phyloP scores from a whole-genome alignment of 805 yeast genomes.

The Candida chilensis region DNA sequence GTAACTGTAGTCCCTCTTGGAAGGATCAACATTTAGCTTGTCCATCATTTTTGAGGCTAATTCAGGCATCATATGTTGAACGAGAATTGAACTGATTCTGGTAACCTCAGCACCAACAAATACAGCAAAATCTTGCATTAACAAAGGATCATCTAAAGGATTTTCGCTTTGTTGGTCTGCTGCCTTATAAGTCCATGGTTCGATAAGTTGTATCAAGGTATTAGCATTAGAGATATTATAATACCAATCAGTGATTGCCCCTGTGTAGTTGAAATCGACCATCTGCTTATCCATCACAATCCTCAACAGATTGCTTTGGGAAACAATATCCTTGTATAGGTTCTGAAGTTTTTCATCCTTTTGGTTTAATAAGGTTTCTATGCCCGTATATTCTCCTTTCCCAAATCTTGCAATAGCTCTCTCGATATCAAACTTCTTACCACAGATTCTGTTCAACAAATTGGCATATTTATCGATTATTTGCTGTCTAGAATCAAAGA shows the following conservation, averaged over 20 bases:
- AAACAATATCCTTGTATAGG: constrained; percentile 13
- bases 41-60: constrained; percentile 50
- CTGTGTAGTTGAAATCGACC: constrained; percentile 38
- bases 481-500: constrained; percentile 46
- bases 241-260: constrained; percentile 55
- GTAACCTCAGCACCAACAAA: constrained; percentile 62
- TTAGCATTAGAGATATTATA: constrained; percentile 50
- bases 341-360: constrained; percentile 3
- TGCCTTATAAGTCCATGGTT: constrained; percentile 63
- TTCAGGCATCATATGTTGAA: constrained; percentile 68
- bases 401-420: constrained; percentile 25
- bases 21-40: constrained; percentile 43
- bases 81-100: constrained; percentile 56
- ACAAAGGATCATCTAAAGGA: constrained; percentile 10
- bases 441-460: constrained; percentile 64
- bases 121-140: constrained; percentile 44
- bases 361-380: constrained; percentile 12
- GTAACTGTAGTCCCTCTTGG: constrained; percentile 28
- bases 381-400: constrained; percentile 10
- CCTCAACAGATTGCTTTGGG: constrained; percentile 21
- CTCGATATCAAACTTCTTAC: constrained; percentile 51
- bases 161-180: constrained; percentile 8
- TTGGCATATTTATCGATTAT: constrained; percentile 82
- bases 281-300: constrained; percentile 32
- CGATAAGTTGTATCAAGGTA: constrained; percentile 52